Percentiles rank a stretch among this genome's conserved stretches.
Conservation (phyloP, 306 rosid species). For the Benincasa hispida region DNA sequence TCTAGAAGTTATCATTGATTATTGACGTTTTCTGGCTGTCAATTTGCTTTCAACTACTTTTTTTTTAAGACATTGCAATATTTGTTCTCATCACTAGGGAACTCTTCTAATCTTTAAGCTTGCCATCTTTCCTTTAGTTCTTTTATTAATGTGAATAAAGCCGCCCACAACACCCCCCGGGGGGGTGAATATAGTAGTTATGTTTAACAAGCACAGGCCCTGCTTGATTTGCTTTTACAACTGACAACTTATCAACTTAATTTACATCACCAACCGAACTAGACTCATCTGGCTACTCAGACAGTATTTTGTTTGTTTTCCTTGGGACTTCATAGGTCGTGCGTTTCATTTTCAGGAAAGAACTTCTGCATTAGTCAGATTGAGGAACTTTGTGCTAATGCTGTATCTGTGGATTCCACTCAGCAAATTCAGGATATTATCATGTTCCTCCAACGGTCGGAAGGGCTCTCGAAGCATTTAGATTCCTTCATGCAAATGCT, state of each 20-base stretch:
- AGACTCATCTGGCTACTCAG: not conserved
- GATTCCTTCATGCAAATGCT: constrained; percentile 97
- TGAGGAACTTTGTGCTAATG: constrained; percentile 57
- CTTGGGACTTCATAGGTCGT: not conserved
- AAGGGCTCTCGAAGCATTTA: constrained; percentile 70
- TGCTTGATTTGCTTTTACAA: not conserved
- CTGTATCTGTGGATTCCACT: constrained; percentile 39
- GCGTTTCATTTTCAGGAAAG: constrained; percentile 41
- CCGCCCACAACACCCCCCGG: no score
- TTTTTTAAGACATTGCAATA: not conserved
- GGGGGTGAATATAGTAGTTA: not conserved
- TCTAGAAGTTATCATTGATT: not conserved
- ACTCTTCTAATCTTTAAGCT: not conserved
- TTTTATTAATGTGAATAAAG: not conserved
- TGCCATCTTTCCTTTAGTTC: not conserved
- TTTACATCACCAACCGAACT: not conserved
- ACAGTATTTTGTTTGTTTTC: not conserved
- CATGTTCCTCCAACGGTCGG: constrained; percentile 72
- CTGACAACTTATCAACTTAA: not conserved
- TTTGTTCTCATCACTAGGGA: not conserved
- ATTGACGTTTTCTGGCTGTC: not conserved
- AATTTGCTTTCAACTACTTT: not conserved
- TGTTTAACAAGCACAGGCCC: not conserved
- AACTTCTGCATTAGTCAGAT: constrained; percentile 77
- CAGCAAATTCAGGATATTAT: constrained; percentile 61